Percentiles rank a stretch among this genome's conserved stretches.
Evolutionary conservation across 352 stramenopile genomes (phyloP).

Genomic region (Phytopythium boreale): DNA sequence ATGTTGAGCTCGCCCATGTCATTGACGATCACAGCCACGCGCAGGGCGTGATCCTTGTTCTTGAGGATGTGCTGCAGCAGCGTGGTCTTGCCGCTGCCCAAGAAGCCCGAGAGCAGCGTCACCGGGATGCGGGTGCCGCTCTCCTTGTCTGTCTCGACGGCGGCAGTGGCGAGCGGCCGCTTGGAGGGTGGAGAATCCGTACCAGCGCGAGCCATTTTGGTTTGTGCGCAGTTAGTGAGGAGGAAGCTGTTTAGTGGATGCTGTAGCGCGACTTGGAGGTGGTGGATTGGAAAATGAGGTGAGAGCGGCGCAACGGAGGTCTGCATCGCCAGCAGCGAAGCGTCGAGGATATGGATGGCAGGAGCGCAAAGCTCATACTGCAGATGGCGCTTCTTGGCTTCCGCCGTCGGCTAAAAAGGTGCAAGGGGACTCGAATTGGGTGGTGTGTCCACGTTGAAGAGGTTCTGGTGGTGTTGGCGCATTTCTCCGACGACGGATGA

Average conservation of each 20-base stretch:
- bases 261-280: background rate
- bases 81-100: slow-evolving; percentile 94
- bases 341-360: too few species aligned
- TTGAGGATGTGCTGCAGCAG: slow-evolving; percentile 91
- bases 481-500: background rate
- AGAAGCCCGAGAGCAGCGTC: slow-evolving; percentile 93
- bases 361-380: too few species aligned
- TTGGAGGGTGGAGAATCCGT: background rate
- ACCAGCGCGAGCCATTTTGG: background rate
- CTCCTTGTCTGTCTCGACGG: background rate
- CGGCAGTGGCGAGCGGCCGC: background rate
- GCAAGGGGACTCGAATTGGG: background rate
- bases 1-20: slow-evolving; percentile 92
- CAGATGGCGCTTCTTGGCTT: too few species aligned
- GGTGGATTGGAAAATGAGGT: background rate
- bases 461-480: background rate
- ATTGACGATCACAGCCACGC: slow-evolving; percentile 88
- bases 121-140: slow-evolving; percentile 58
- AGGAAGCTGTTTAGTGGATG: background rate
- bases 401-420: background rate
- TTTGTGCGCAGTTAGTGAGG: background rate
- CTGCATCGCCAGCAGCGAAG: too few species aligned
- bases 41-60: slow-evolving; percentile 68
- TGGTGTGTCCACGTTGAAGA: background rate
- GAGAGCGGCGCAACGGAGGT: too few species aligned